Conservation (phyloP, 2,329 filamentous ascomycete genomes). For the Colletotrichum tofieldiae region DNA sequence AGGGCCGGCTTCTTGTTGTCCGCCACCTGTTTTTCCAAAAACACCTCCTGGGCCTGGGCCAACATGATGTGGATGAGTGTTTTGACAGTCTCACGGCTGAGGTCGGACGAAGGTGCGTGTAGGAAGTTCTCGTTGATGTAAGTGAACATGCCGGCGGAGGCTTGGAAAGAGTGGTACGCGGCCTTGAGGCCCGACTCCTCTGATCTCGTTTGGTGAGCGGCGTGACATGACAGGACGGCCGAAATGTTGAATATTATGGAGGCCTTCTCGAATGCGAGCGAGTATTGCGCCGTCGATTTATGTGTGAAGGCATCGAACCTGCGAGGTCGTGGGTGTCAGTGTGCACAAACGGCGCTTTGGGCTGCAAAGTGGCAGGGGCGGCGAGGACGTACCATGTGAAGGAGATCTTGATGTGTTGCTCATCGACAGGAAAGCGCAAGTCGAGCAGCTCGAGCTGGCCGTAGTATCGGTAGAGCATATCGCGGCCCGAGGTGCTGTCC, state of each 20-base stretch:
- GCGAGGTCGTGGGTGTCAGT: slow-evolving; percentile 34
- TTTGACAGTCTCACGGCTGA: slow-evolving; percentile 96
- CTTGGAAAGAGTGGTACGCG: slow-evolving; percentile 98
- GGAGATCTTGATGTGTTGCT: slow-evolving; percentile 98
- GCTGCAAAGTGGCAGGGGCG: slow-evolving; percentile 23
- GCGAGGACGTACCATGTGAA: slow-evolving; percentile 87
- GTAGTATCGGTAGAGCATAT: slow-evolving; percentile 97
- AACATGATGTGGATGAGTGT: slow-evolving; percentile 93
- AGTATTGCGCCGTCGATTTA: slow-evolving; percentile 97
- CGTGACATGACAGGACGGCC: slow-evolving; percentile 95
- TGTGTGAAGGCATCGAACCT: slow-evolving; percentile 99
- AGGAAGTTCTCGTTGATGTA: slow-evolving; percentile 99
- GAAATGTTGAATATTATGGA: slow-evolving; percentile 99
- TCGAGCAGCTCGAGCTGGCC: slow-evolving; percentile 96
- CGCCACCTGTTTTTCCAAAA: slow-evolving; percentile 94
- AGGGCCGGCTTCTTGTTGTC: slow-evolving; percentile 95
- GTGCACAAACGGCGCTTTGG: neutral
- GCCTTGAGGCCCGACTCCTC: slow-evolving; percentile 96
- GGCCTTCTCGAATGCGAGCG: slow-evolving; percentile 96
- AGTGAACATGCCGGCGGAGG: slow-evolving; percentile 98
- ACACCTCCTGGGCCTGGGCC: slow-evolving; percentile 96
- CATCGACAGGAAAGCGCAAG: slow-evolving; percentile 95
- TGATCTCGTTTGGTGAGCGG: slow-evolving; percentile 90
- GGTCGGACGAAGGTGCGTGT: slow-evolving; percentile 95
- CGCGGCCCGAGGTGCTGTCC: slow-evolving; percentile 93